Percentiles rank a stretch among this genome's conserved stretches.
These are phyloP conservation scores for Phyllachora maydis DNA, from an alignment of 2,329 filamentous ascomycete genomes.

Conservation along the genomic window DNA sequence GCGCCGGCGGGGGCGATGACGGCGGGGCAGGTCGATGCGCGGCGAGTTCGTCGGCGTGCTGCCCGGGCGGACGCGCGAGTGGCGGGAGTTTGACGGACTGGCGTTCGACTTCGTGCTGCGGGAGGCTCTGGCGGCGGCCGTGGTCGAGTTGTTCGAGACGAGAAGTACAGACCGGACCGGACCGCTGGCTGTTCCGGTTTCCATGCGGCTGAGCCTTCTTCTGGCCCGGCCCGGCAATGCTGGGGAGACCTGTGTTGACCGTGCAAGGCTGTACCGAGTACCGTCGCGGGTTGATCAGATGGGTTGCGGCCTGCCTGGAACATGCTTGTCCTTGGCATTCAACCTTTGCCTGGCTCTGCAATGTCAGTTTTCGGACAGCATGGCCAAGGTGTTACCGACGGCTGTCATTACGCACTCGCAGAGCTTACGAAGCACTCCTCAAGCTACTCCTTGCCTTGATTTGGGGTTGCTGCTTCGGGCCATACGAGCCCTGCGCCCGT, in stretches of 20 bases:
- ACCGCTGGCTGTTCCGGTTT: constrained; percentile 19
- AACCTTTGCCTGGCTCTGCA: too few species aligned
- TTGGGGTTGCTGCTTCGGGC: too few species aligned
- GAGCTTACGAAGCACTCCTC: too few species aligned
- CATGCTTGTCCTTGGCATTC: too few species aligned
- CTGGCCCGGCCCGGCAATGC: constrained; percentile 1
- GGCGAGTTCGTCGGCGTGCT: constrained; percentile 35
- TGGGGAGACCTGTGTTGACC: constrained; percentile 1
- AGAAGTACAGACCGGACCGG: constrained; percentile 51
- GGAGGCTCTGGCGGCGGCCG: constrained; percentile 48
- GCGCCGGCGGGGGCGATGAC: constrained; percentile 24
- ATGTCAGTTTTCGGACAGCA: too few species aligned
- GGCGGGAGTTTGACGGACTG: constrained; percentile 50
- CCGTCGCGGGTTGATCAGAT: too few species aligned
- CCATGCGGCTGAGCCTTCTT: neutral
- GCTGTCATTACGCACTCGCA: too few species aligned
- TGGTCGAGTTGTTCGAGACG: constrained; percentile 57
- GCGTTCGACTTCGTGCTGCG: constrained; percentile 51
- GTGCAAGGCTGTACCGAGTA: too few species aligned
- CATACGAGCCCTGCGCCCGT: too few species aligned
- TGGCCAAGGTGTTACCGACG: too few species aligned
- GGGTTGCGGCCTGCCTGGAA: too few species aligned
- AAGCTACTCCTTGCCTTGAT: too few species aligned
- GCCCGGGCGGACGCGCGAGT: constrained; percentile 42
- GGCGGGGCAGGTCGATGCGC: constrained; percentile 20